Evolutionary conservation across 2,329 filamentous ascomycete species (phyloP).

Genomic region (Blastomyces gilchristii): DNA sequence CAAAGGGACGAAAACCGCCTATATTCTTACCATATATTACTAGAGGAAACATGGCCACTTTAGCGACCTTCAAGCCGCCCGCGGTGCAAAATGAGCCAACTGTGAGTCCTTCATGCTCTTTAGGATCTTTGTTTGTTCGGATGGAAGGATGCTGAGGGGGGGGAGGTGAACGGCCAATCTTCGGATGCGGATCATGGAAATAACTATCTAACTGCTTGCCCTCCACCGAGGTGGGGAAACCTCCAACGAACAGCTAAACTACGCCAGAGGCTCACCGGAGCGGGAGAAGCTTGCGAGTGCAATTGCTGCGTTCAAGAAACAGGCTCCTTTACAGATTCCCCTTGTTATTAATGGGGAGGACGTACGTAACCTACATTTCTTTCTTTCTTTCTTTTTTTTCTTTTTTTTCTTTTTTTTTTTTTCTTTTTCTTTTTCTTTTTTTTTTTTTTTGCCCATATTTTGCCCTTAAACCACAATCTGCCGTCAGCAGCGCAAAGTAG

Average conservation of each 20-base stretch:
- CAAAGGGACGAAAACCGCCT: background rate
- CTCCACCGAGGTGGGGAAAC: background rate
- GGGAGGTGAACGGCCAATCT: background rate
- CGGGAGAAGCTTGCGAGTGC: slow-evolving; percentile 66
- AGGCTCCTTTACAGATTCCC: slow-evolving; percentile 65
- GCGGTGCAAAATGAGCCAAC: slow-evolving; percentile 90
- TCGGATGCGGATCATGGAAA: background rate
- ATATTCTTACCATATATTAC: background rate
- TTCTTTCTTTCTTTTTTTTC: background rate
- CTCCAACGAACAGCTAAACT: slow-evolving; percentile 59
- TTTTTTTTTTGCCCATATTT: background rate
- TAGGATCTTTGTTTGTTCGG: background rate
- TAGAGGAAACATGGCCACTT: slow-evolving; percentile 38
- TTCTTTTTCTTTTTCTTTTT: background rate
- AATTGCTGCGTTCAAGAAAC: slow-evolving; percentile 57
- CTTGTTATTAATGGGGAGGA: slow-evolving; percentile 74
- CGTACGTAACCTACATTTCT: slow-evolving; percentile 38
- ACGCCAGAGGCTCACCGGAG: slow-evolving; percentile 71
- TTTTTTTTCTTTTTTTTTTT: background rate
- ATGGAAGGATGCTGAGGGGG: background rate
- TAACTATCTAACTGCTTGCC: slow-evolving; percentile 1
- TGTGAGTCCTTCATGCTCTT: slow-evolving; percentile 44
- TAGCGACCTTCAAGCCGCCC: slow-evolving; percentile 81
- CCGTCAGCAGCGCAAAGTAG: no score
- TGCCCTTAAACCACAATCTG: no score